phyloP scores from a whole-genome alignment of 495 filamentous ascomycete species.

The Penicillium cosmopolitanum region DNA sequence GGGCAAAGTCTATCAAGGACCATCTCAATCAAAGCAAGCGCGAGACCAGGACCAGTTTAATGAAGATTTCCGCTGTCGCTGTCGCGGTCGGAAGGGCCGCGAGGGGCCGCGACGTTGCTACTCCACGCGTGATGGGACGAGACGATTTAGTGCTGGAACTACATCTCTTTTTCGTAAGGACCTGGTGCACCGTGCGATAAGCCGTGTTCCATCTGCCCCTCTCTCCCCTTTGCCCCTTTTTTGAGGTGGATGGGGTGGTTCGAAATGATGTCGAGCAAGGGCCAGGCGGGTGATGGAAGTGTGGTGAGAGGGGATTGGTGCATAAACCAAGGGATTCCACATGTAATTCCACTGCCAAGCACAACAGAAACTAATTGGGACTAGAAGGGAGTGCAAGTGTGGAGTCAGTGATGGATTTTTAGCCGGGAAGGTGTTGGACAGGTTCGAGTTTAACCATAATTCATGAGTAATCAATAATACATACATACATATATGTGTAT shows the following conservation, averaged over 20 bases:
- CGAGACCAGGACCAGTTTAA: not conserved
- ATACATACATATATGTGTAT: no score
- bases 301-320: conserved; percentile 3
- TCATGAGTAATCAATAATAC: not conserved
- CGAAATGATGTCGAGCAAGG: not conserved
- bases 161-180: not conserved
- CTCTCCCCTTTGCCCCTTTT: no score
- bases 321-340: conserved; percentile 4
- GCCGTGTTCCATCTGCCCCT: conserved; percentile 2
- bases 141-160: not conserved
- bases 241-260: not conserved
- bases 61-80: conserved; percentile 8
- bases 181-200: conserved; percentile 3
- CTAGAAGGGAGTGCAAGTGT: not conserved
- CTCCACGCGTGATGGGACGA: conserved; percentile 4
- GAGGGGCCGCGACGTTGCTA: conserved; percentile 8
- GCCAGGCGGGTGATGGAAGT: not conserved
- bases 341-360: not conserved
- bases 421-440: conserved; percentile 1
- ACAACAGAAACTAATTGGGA: not conserved
- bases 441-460: not conserved
- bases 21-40: conserved; percentile 5
- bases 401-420: not conserved
- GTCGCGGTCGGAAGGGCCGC: conserved; percentile 2
- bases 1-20: conserved; percentile 2